Evolutionary conservation across 202 grass and related monocot species (phyloP).

Genomic region (Carex arenaria): DNA sequence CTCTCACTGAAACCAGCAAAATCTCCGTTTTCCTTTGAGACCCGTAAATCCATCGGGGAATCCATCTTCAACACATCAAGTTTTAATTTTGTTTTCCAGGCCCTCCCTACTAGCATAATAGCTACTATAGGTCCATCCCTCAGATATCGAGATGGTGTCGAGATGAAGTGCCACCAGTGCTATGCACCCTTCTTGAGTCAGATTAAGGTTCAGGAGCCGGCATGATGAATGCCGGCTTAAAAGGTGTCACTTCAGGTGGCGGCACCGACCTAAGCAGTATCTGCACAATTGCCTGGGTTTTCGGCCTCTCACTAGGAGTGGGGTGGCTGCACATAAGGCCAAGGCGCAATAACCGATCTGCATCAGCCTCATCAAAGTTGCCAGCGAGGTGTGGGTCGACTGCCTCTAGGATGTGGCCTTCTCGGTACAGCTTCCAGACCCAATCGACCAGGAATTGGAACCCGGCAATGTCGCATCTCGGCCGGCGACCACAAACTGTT

Average conservation of each 20-base stretch:
- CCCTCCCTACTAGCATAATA: slow-evolving; percentile 40
- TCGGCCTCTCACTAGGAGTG: slow-evolving; percentile 53
- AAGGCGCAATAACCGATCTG: slow-evolving; percentile 61
- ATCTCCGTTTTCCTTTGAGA: too few relatives aligned
- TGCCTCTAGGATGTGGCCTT: slow-evolving; percentile 36
- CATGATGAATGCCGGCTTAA: slow-evolving; percentile 75
- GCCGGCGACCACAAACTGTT: slow-evolving; percentile 51
- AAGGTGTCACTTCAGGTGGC: slow-evolving; percentile 37
- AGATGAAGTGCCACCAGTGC: slow-evolving; percentile 26
- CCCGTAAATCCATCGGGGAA: too few relatives aligned
- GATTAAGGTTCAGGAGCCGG: slow-evolving; percentile 25
- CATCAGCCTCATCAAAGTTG: slow-evolving; percentile 36
- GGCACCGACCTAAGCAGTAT: slow-evolving; percentile 35
- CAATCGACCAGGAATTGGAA: slow-evolving; percentile 57
- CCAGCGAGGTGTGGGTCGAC: slow-evolving; percentile 37
- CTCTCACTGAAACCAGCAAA: too few relatives aligned
- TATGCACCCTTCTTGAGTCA: slow-evolving; percentile 26
- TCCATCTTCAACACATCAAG: too few relatives aligned
- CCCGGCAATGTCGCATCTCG: slow-evolving; percentile 45
- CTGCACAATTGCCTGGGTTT: slow-evolving; percentile 41
- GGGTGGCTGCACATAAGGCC: slow-evolving; percentile 88
- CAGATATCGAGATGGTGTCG: slow-evolving; percentile 41
- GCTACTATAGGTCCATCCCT: slow-evolving; percentile 28
- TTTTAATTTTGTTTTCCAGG: too few relatives aligned
- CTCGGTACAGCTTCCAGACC: slow-evolving; percentile 63